Conservation (phyloP, 768 basidiomycete species). For the Lentinula raphanica region DNA sequence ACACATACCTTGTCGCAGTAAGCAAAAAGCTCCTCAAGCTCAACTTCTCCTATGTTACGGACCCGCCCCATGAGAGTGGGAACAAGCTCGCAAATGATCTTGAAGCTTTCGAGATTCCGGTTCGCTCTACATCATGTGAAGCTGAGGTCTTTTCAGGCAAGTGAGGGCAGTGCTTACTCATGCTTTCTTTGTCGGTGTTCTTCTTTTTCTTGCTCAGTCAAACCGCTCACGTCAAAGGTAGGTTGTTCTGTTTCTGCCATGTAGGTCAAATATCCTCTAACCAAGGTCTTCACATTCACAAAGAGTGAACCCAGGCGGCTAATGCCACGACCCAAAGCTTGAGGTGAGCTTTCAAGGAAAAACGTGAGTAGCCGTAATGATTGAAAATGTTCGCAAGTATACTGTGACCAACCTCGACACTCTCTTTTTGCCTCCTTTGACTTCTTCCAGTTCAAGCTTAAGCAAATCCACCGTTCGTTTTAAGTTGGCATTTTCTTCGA, state of each 20-base stretch:
- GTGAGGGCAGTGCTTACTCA: too few relatives aligned
- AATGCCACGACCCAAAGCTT: background rate
- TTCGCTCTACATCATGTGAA: background rate
- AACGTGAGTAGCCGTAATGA: too few relatives aligned
- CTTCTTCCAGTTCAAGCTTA: too few relatives aligned
- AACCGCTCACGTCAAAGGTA: background rate
- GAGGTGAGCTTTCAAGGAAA: background rate
- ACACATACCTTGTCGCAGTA: slow-evolving; percentile 5
- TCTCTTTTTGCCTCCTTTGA: too few relatives aligned
- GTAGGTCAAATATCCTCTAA: background rate
- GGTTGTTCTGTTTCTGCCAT: background rate
- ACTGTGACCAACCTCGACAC: too few relatives aligned
- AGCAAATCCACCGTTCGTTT: too few relatives aligned
- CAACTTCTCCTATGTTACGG: background rate
- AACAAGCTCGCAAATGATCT: background rate
- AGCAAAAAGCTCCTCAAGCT: background rate
- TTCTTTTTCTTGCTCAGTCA: background rate
- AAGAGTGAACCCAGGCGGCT: background rate
- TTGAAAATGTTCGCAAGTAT: too few relatives aligned
- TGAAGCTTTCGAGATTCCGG: background rate
- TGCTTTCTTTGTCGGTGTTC: background rate
- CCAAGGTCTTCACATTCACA: background rate
- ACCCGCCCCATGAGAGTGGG: background rate
- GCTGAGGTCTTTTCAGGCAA: too few relatives aligned
- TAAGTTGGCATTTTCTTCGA: too few relatives aligned